A percentile compares a stretch with the other conserved stretches of the same genome.
phyloP scores from a whole-genome alignment of 306 rosid species.

The Clitoria ternatea region DNA sequence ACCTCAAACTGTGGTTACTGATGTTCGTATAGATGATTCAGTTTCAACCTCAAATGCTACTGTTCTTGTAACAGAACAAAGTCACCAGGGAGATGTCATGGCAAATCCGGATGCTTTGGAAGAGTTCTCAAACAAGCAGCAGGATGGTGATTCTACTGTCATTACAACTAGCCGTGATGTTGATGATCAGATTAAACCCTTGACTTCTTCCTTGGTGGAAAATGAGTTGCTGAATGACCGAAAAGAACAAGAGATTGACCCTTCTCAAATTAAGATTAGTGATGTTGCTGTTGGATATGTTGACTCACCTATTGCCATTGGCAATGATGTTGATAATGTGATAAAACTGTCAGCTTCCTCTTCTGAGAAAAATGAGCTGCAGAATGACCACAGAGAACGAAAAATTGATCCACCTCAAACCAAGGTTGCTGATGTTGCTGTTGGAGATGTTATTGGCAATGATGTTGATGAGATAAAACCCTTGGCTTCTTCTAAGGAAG shows the following conservation, averaged over 20 bases:
- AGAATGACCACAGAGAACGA: conserved; percentile 15
- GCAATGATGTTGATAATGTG: neutral
- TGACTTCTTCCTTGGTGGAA: conserved; percentile 19
- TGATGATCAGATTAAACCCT: neutral
- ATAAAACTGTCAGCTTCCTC: conserved; percentile 7
- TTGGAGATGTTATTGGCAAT: neutral
- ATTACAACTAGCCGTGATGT: conserved; percentile 4
- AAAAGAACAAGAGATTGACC: neutral
- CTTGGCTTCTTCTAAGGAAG: conserved; percentile 17
- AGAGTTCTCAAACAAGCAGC: conserved; percentile 1
- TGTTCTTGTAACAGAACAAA: conserved; percentile 23
- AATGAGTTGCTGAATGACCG: conserved; percentile 21
- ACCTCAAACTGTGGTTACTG: conserved; percentile 24
- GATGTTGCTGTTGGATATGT: neutral
- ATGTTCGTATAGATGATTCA: conserved; percentile 23
- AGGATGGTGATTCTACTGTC: conserved; percentile 7
- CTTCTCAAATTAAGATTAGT: conserved; percentile 23
- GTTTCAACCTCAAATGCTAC: conserved; percentile 29
- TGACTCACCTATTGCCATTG: neutral
- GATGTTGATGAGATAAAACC: neutral
- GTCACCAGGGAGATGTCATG: conserved; percentile 3
- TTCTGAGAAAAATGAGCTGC: conserved; percentile 11
- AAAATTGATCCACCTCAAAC: conserved; percentile 17
- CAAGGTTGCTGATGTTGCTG: conserved; percentile 16
- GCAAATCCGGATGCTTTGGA: conserved; percentile 18